These are phyloP conservation scores for Codiaeum variegatum DNA, from an alignment of 441 rosid species.

Conservation along the genomic window DNA sequence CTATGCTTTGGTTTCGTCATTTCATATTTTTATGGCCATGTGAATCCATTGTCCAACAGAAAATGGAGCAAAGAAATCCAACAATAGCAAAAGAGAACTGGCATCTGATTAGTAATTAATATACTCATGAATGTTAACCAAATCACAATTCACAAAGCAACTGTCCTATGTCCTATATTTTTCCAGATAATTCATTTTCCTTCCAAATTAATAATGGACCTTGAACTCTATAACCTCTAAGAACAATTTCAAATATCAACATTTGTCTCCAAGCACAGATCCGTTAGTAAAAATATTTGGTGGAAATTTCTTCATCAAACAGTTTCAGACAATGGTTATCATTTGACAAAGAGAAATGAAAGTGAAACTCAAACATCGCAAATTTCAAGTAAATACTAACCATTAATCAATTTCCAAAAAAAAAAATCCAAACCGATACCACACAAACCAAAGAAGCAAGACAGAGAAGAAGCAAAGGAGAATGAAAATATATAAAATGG, in stretches of 20 bases:
- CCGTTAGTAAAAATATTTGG: too few species aligned
- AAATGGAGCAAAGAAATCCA: background rate
- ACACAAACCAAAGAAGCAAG: too few species aligned
- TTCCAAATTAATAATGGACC: background rate
- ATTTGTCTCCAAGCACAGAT: background rate
- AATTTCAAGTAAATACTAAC: too few species aligned
- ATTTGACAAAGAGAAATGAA: too few species aligned
- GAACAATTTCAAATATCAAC: background rate
- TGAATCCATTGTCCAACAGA: background rate
- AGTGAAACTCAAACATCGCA: too few species aligned
- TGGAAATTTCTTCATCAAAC: too few species aligned
- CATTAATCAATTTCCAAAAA: too few species aligned
- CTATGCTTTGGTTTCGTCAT: background rate
- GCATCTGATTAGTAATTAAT: background rate
- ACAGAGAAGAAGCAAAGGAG: too few species aligned
- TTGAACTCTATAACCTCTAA: background rate
- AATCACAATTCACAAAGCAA: background rate
- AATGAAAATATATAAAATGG: too few species aligned
- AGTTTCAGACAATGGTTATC: too few species aligned
- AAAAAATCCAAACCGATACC: too few species aligned
- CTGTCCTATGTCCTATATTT: too few species aligned
- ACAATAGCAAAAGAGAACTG: background rate
- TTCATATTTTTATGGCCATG: background rate
- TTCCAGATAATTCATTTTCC: background rate
- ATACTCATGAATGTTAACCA: background rate